These are phyloP conservation scores for Athelia sp. DNA, from an alignment of 1,284 basidiomycete species.

Conservation along the genomic window DNA sequence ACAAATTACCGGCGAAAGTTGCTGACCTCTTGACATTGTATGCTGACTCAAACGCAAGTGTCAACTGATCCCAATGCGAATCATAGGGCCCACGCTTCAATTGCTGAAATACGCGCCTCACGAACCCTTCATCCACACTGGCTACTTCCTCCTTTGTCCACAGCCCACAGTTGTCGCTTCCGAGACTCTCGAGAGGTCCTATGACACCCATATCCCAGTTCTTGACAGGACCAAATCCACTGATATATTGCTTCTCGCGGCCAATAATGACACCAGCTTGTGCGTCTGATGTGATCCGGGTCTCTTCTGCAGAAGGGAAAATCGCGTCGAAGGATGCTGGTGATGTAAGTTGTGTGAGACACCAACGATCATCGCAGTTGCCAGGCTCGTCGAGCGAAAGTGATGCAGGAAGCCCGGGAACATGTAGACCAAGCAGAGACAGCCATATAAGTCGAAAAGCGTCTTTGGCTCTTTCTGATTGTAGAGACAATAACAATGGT, in stretches of 20 bases:
- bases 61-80: slow-evolving; percentile 56
- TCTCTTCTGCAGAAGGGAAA: slow-evolving; percentile 39
- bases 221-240: slow-evolving; percentile 61
- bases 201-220: slow-evolving; percentile 55
- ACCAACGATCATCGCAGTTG: slow-evolving; percentile 66
- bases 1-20: slow-evolving; percentile 4
- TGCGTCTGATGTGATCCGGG: slow-evolving; percentile 44
- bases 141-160: slow-evolving; percentile 48
- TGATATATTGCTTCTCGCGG: slow-evolving; percentile 53
- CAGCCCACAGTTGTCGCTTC: slow-evolving; percentile 33
- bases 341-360: slow-evolving; percentile 37
- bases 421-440: slow-evolving; percentile 69
- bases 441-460: slow-evolving; percentile 76
- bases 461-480: slow-evolving; percentile 44
- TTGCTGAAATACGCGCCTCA: slow-evolving; percentile 54
- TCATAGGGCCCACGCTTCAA: slow-evolving; percentile 47
- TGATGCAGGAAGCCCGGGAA: slow-evolving; percentile 56
- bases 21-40: slow-evolving; percentile 56
- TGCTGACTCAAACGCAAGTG: slow-evolving; percentile 65
- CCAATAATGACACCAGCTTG: slow-evolving; percentile 63
- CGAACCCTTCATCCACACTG: slow-evolving; percentile 39
- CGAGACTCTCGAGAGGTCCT: slow-evolving; percentile 47
- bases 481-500: slow-evolving; percentile 60
- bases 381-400: slow-evolving; percentile 27
- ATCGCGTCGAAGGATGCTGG: slow-evolving; percentile 41